Conservation (phyloP, 768 basidiomycete species). For the Royoungia palumana region DNA sequence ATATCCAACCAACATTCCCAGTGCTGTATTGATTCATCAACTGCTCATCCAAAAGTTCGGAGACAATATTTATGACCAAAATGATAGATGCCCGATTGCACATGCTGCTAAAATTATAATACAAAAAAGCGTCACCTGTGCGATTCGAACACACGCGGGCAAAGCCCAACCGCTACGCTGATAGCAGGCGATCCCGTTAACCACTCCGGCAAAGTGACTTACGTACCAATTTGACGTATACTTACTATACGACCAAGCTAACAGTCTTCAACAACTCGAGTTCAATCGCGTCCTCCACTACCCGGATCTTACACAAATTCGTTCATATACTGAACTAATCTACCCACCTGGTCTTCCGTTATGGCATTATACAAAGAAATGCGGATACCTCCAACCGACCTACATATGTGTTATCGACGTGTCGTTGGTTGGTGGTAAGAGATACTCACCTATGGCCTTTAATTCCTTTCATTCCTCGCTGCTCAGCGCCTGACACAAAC, state of each 20-base stretch:
- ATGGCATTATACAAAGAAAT: conserved; percentile 89
- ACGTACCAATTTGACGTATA: too few species aligned
- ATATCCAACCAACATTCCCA: too few species aligned
- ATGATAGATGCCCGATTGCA: too few species aligned
- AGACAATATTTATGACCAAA: too few species aligned
- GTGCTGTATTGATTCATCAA: too few species aligned
- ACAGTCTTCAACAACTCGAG: too few species aligned
- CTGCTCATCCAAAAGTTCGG: too few species aligned
- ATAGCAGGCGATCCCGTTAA: conserved; percentile 85
- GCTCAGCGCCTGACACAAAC: conserved; percentile 81
- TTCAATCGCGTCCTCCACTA: conserved; percentile 2
- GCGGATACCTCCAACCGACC: conserved; percentile 69
- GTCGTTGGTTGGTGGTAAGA: conserved; percentile 1
- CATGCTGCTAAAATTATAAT: too few species aligned
- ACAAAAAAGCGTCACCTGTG: conserved; percentile 53
- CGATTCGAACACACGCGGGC: conserved; percentile 63
- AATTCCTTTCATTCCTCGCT: conserved; percentile 74
- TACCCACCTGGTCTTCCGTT: conserved; percentile 67
- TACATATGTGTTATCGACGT: conserved; percentile 19
- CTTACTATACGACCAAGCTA: too few species aligned
- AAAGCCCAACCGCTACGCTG: conserved; percentile 54
- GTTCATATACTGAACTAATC: conserved; percentile 55
- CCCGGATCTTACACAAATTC: conserved; percentile 40
- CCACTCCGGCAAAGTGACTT: conserved; percentile 93
- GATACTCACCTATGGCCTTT: conserved; percentile 85